Percentiles rank a stretch among this genome's conserved stretches.
Conservation (phyloP, 2,329 filamentous ascomycete species). For the Cladobotryum mycophilum region DNA sequence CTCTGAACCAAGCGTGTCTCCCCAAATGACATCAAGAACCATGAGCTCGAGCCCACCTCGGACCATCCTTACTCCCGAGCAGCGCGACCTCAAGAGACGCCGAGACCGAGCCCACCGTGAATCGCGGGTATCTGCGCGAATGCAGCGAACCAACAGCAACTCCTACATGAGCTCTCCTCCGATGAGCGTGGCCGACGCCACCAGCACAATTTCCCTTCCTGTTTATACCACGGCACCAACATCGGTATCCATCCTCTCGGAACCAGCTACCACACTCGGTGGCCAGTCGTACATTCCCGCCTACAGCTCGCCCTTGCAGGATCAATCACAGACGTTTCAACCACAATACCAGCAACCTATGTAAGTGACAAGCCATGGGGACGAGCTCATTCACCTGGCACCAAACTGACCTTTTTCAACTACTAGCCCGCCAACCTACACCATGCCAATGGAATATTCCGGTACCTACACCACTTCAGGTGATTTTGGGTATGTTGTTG, state of each 20-base stretch:
- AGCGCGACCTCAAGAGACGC: slow-evolving; percentile 57
- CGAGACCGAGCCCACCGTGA: slow-evolving; percentile 53
- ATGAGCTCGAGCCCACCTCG: slow-evolving; percentile 53
- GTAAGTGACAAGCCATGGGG: slow-evolving; percentile 24
- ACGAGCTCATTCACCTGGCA: neutral
- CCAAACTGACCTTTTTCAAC: slow-evolving; percentile 21
- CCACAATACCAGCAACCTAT: slow-evolving; percentile 30
- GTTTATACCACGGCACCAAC: slow-evolving; percentile 47
- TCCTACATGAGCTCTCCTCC: slow-evolving; percentile 35
- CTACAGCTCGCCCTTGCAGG: slow-evolving; percentile 44
- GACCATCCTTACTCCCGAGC: slow-evolving; percentile 48
- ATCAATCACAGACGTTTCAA: slow-evolving; percentile 33
- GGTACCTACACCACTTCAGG: slow-evolving; percentile 26
- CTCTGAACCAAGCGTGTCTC: slow-evolving; percentile 47
- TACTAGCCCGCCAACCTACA: slow-evolving; percentile 30
- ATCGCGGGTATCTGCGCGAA: slow-evolving; percentile 46
- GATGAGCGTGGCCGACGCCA: slow-evolving; percentile 32
- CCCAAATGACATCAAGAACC: slow-evolving; percentile 44
- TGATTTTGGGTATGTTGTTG: slow-evolving; percentile 36
- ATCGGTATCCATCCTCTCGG: slow-evolving; percentile 45
- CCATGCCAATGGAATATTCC: slow-evolving; percentile 40
- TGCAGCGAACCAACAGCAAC: slow-evolving; percentile 45
- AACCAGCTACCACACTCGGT: slow-evolving; percentile 40
- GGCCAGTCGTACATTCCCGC: slow-evolving; percentile 41
- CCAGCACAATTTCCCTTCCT: slow-evolving; percentile 38